Conservation (phyloP, 352 stramenopile species). For the Pythium pectinolyticum region DNA sequence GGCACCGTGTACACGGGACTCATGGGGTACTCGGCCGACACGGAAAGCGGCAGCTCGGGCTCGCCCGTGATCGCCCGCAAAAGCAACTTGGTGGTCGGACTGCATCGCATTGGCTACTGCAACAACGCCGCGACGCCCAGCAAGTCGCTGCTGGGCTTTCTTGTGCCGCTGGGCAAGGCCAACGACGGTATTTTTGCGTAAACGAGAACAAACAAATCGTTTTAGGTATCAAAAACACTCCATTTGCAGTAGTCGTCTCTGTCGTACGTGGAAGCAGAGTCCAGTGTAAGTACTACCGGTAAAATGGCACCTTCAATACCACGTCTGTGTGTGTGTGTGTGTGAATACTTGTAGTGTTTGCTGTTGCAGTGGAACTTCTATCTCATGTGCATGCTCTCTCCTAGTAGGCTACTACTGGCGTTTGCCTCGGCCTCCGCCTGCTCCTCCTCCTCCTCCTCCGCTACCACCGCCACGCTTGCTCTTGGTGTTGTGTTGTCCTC, state of each 20-base stretch:
- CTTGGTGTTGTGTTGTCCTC: neutral
- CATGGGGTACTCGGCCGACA: constrained; percentile 40
- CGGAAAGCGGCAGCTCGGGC: constrained; percentile 36
- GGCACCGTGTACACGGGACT: constrained; percentile 26
- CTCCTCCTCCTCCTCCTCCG: neutral
- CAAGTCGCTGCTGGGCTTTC: constrained; percentile 24
- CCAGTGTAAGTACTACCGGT: too few species aligned
- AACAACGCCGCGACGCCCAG: constrained; percentile 40
- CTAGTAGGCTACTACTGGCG: neutral
- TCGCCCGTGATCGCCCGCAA: constrained; percentile 30
- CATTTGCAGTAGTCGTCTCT: too few species aligned
- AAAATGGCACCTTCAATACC: too few species aligned
- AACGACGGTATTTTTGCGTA: constrained; percentile 29
- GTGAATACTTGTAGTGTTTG: neutral
- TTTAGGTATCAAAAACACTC: too few species aligned
- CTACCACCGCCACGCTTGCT: constrained; percentile 15
- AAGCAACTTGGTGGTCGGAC: constrained; percentile 33
- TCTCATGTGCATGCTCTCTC: neutral
- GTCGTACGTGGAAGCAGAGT: too few species aligned
- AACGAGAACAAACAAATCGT: too few species aligned
- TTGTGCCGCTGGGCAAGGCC: constrained; percentile 23
- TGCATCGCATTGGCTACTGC: constrained; percentile 44
- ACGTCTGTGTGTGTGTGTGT: neutral
- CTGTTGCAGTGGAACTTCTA: neutral
- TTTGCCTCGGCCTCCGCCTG: constrained; percentile 12